Evolutionary conservation across 306 rosid species (phyloP), one percentile per base, ranked within the genome.

Genomic region (Vigna radiata): DNA sequence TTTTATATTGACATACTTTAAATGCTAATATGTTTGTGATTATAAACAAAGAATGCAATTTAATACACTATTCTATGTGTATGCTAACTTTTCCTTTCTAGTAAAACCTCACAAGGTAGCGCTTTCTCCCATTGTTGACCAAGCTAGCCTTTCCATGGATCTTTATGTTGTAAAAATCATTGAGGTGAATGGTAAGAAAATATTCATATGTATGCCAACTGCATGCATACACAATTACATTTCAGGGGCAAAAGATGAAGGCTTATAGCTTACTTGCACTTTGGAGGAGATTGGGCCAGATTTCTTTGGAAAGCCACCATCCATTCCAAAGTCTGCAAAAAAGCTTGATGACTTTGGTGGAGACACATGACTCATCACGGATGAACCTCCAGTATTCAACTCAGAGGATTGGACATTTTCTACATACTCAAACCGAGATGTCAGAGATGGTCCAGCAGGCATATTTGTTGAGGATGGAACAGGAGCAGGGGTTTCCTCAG

Each of bases 241-340:
- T 62, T 19, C 73, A 60, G 16, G 43, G n/a, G 52, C 6, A 72
- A 25, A 49, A 27, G 43, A 29, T 5, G 50, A 36, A 17, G 50
- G 53, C 70, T 64, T 48, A 25, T 25, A 47, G 53, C 92, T 86
- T 88, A 96, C 99, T 89, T 87, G 98, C 52, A 85, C 88, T 88
- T 84, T 92, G 6, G 98, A 87, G 81, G 89, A 80, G 81, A 77
- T 82, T 21, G 96, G 75, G 62, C 91, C 85, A 65, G 88, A 39
- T 76, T 87, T 92, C 87, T 85, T 92, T 2, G 88, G 83, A 70
- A 88, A 95, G 76, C 97, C 93, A 54, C 90, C 82, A 50, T 92
- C 99, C 99, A 96, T 96, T 72, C 97, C 99, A 46, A 90, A 92
- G 37, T 96, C 98, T 5, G 97, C 85, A 85, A 96, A 96, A 87